phyloP scores from a whole-genome alignment of 306 rosid genomes.

The Cyclanthera cordifolia region DNA sequence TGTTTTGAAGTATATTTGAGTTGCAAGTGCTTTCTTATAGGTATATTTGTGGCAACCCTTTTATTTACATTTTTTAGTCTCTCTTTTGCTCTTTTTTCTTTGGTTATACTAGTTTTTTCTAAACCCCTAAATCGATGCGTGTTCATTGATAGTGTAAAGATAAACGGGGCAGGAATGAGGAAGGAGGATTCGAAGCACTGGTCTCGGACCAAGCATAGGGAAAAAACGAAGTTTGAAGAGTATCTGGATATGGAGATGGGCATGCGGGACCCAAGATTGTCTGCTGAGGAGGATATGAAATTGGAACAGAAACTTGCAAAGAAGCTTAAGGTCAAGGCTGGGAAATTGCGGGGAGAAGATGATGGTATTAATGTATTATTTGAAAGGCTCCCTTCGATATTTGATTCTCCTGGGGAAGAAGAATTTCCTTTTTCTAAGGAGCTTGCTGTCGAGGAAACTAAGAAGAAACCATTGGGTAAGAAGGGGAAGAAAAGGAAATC shows the following conservation, averaged over 20 bases:
- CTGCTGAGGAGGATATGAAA: constrained; percentile 50
- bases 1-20: no score
- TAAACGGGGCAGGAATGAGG: background rate
- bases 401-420: constrained; percentile 31
- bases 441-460: constrained; percentile 25
- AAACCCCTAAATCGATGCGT: background rate
- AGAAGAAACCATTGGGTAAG: constrained; percentile 24
- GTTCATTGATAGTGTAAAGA: background rate
- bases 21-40: no score
- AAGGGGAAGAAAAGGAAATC: constrained; percentile 23
- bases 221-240: constrained; percentile 33
- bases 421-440: constrained; percentile 15
- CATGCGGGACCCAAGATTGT: constrained; percentile 12
- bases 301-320: constrained; percentile 74
- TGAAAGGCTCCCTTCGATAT: constrained; percentile 31
- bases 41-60: no score
- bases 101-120: background rate
- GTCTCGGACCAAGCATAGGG: constrained; percentile 16
- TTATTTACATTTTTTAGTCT: no score
- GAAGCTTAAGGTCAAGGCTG: constrained; percentile 71
- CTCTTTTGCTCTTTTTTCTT: background rate
- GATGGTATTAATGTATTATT: constrained; percentile 53
- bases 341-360: constrained; percentile 59
- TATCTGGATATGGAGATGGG: constrained; percentile 30
- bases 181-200: constrained; percentile 20